Evolutionary conservation across 2,329 filamentous ascomycete genomes (phyloP).

Genomic region (Ophiosphaerella narmari): DNA sequence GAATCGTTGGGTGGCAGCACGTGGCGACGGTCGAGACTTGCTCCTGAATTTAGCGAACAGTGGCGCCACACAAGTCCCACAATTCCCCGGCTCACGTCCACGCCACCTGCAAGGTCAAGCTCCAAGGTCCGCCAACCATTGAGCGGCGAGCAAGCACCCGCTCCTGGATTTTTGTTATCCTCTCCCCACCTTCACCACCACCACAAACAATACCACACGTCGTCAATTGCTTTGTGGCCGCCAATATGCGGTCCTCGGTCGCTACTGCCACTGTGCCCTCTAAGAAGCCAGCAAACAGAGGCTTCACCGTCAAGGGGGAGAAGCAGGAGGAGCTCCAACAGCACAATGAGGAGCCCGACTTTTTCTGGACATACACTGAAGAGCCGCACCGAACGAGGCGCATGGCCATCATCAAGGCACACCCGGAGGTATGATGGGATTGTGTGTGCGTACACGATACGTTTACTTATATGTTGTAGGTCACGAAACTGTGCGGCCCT

Average conservation of each 20-base stretch:
- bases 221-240: constrained; percentile 7
- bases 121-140: too few species aligned
- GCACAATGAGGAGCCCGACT: constrained; percentile 58
- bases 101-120: too few species aligned
- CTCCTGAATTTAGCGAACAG: too few species aligned
- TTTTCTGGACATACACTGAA: constrained; percentile 99
- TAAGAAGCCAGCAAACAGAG: constrained; percentile 26
- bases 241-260: constrained; percentile 44
- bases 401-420: constrained; percentile 95
- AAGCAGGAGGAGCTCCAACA: constrained; percentile 15
- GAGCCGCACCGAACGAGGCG: constrained; percentile 92
- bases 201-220: not conserved
- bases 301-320: constrained; percentile 28
- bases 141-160: too few species aligned
- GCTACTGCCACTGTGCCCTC: constrained; percentile 39
- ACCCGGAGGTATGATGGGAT: constrained; percentile 75
- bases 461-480: constrained; percentile 56
- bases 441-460: too few species aligned
- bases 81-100: too few species aligned
- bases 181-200: too few species aligned
- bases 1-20: too few species aligned
- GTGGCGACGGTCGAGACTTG: too few species aligned
- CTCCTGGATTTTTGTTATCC: too few species aligned
- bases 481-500: constrained; percentile 94
- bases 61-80: too few species aligned